A percentile compares a stretch with the other conserved stretches of the same genome.
Conservation (phyloP, 148 eudicot species). For the Agrostemma githago region DNA sequence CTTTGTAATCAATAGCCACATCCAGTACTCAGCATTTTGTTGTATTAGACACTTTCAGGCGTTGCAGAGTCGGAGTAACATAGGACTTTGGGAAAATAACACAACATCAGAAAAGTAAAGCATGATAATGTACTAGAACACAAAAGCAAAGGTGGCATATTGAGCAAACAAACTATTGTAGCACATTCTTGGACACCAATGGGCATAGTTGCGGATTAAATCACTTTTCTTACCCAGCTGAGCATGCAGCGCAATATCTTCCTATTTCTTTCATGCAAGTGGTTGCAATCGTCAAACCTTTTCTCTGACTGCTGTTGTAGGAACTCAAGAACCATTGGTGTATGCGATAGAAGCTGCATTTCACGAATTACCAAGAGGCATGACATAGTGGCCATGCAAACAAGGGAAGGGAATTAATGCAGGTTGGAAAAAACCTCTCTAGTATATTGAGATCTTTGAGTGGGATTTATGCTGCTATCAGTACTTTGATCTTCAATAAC, state of each 20-base stretch:
- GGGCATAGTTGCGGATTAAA: not conserved
- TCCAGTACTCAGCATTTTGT: not conserved
- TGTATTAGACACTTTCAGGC: not conserved
- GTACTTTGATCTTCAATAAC: conserved; percentile 72
- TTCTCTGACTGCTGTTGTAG: conserved; percentile 68
- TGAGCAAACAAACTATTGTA: conserved; percentile 6
- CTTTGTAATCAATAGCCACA: not conserved
- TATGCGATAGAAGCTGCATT: conserved; percentile 81
- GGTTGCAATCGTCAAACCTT: conserved; percentile 47
- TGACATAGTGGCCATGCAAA: conserved; percentile 15
- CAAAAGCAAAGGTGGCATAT: not conserved
- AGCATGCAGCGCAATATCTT: conserved; percentile 88
- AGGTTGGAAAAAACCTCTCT: conserved; percentile 59
- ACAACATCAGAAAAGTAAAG: not conserved
- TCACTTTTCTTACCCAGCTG: conserved; percentile 72
- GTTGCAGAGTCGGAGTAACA: not conserved
- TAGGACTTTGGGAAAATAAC: not conserved
- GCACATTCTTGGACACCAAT: not conserved
- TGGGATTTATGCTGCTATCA: conserved; percentile 44
- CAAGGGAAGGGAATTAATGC: not conserved
- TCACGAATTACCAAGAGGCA: conserved; percentile 22
- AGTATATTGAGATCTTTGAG: conserved; percentile 61
- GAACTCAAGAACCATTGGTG: conserved; percentile 80
- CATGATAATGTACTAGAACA: not conserved
- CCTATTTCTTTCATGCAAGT: conserved; percentile 58